Conservation (phyloP, 768 basidiomycete genomes). For the Tylopilus felleus region DNA sequence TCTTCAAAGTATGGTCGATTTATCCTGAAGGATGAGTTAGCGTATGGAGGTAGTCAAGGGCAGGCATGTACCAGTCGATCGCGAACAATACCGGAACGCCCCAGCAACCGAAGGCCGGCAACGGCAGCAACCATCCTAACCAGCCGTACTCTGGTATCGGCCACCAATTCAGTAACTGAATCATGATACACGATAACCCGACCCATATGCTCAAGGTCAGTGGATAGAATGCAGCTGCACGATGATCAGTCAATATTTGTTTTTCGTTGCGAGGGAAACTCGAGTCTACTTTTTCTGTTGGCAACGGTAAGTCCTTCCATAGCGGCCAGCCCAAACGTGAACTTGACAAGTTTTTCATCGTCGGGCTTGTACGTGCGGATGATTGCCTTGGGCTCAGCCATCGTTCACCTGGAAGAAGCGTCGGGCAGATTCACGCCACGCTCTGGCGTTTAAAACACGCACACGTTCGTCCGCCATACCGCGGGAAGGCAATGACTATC, state of each 20-base stretch:
- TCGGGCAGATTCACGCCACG: background rate
- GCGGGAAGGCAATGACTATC: background rate
- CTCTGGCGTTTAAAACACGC: background rate
- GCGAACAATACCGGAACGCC: conserved; percentile 63
- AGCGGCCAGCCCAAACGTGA: conserved; percentile 59
- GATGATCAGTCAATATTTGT: background rate
- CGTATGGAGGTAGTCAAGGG: background rate
- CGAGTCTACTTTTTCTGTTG: conserved; percentile 51
- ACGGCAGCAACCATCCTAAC: conserved; percentile 50
- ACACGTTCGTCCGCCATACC: conserved; percentile 8
- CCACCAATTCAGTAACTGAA: conserved; percentile 67
- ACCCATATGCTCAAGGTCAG: conserved; percentile 61
- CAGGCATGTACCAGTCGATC: conserved; percentile 59
- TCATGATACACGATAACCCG: conserved; percentile 52
- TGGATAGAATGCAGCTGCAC: conserved; percentile 53
- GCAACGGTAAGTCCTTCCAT: conserved; percentile 69
- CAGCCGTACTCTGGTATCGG: conserved; percentile 45
- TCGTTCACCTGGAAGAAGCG: conserved; percentile 14
- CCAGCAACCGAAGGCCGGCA: conserved; percentile 65
- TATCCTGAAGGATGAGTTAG: conserved; percentile 43
- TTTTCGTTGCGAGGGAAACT: background rate
- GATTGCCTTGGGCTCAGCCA: conserved; percentile 41
- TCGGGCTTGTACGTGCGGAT: conserved; percentile 51
- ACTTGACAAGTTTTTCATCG: conserved; percentile 62
- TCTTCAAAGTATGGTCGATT: conserved; percentile 70